Conservation (phyloP, 495 filamentous ascomycete species). For the Talaromyces borbonicus region DNA sequence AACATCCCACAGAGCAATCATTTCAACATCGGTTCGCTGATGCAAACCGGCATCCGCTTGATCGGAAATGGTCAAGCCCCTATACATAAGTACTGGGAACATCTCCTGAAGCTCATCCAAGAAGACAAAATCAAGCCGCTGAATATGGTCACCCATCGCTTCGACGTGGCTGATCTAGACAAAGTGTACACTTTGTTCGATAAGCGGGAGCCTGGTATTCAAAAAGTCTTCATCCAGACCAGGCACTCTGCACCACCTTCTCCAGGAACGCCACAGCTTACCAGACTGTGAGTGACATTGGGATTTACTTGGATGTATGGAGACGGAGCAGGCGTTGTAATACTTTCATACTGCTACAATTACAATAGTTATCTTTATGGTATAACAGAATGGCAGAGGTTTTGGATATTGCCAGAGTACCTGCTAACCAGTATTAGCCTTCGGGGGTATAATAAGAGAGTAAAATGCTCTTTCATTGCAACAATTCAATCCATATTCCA, state of each 20-base stretch:
- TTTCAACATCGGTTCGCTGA: slow-evolving; percentile 76
- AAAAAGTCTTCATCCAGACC: slow-evolving; percentile 66
- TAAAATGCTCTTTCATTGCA: too few species aligned
- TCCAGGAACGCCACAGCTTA: slow-evolving; percentile 45
- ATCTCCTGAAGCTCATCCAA: slow-evolving; percentile 60
- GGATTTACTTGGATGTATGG: background rate
- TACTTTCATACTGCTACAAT: too few species aligned
- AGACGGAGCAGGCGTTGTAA: too few species aligned
- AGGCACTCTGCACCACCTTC: slow-evolving; percentile 49
- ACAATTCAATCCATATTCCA: too few species aligned
- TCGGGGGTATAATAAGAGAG: too few species aligned
- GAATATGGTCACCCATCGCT: slow-evolving; percentile 71
- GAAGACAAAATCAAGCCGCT: slow-evolving; percentile 63
- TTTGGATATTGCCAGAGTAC: too few species aligned
- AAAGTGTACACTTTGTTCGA: slow-evolving; percentile 64
- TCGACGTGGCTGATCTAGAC: slow-evolving; percentile 64
- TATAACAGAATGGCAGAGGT: too few species aligned
- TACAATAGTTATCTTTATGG: too few species aligned
- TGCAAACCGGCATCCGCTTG: slow-evolving; percentile 76
- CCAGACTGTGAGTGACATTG: slow-evolving; percentile 7
- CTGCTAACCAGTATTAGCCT: too few species aligned
- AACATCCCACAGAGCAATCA: slow-evolving; percentile 52
- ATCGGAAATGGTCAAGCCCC: slow-evolving; percentile 81
- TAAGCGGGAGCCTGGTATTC: slow-evolving; percentile 54
- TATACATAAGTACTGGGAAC: slow-evolving; percentile 75